Base-by-base conservation (phyloP, 2,329 filamentous ascomycete species). In the Fusarium newnesense region DNA sequence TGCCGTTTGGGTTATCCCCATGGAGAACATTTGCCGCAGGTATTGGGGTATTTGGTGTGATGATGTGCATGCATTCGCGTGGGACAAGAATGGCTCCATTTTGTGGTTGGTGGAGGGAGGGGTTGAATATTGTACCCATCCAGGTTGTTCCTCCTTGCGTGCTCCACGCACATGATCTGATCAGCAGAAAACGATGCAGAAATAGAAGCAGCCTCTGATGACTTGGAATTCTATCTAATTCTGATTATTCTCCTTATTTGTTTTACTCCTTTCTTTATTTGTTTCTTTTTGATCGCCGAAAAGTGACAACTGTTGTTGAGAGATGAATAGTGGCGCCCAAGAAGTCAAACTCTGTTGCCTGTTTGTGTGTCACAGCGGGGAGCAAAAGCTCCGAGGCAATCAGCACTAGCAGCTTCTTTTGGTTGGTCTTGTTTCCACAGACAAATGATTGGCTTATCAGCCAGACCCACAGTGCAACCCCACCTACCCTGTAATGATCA, bases 191-290 rank as follows among this genome's bases (percentile, higher is more conserved):
- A 28, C 0, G 18, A 16, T 28, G 13, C 50, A 37, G 21, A 13
- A 4, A n/a, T 28, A 40, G 34, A 54, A 54, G 34, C 13, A 13
- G 24, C 15, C 10, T n/a, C 13, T 42, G 9, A 9, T 7, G 24
- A 16, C 19, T 12, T 9, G 9, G 1, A 12, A 5, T 53, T 21
- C 9, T 10, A 21, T 7, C 19, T 12, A 2, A 9, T 26, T 39
- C 9, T 28, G 4, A n/a, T 11, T 8, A 2, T 21, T 53, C 18
- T 16, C 2, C 21, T 11, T 1, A 4, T 21, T 11, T 12, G 6
- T 10, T 52, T 4, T 3, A 2, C 18, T 9, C 21, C 13, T 21
- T 21, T 26, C 12, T 26, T 8, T 1, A 9, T 6, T 24, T 26
- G 4, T 21, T 37, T 28, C 34, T 9, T n/a, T 28, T 16, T 28